Evolutionary conservation across 2,329 filamentous ascomycete species (phyloP).

Genomic region (Chalaropsis thielavioides): DNA sequence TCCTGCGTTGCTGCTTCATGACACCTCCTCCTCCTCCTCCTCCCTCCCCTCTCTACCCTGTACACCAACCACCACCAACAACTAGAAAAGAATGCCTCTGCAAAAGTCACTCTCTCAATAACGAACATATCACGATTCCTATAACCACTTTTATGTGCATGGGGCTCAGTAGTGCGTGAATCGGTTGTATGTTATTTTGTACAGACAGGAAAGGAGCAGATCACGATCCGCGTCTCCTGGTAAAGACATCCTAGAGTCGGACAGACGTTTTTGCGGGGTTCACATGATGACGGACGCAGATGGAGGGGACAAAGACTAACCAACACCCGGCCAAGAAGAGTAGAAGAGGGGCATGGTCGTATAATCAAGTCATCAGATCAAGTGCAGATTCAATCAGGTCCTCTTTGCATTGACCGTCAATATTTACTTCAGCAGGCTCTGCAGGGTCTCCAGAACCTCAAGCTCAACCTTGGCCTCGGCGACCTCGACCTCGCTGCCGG

Average conservation of each 20-base stretch:
- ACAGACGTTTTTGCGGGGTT: not conserved
- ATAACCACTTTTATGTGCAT: not conserved
- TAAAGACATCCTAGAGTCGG: not conserved
- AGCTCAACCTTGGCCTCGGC: conserved; percentile 98
- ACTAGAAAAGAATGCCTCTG: not conserved
- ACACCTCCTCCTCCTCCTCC: not conserved
- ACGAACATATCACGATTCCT: not conserved
- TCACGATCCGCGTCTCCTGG: not conserved
- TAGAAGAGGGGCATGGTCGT: not conserved
- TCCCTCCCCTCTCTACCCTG: too few relatives aligned
- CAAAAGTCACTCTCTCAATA: not conserved
- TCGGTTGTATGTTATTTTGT: conserved; percentile 13
- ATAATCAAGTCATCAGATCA: not conserved
- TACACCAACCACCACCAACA: not conserved
- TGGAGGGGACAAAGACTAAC: not conserved
- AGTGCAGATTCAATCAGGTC: not conserved
- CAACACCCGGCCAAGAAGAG: not conserved
- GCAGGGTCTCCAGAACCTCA: conserved; percentile 37
- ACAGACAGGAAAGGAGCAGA: conserved; percentile 4
- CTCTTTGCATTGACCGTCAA: not conserved
- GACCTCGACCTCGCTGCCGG: conserved; percentile 90
- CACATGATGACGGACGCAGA: not conserved
- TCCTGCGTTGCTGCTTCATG: not conserved
- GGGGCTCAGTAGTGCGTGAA: not conserved
- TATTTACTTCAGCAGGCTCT: conserved; percentile 19